These are phyloP conservation scores for Zopfochytrium polystomum DNA, from an alignment of 371 early-diverging fungal genomes.

Conservation along the genomic window DNA sequence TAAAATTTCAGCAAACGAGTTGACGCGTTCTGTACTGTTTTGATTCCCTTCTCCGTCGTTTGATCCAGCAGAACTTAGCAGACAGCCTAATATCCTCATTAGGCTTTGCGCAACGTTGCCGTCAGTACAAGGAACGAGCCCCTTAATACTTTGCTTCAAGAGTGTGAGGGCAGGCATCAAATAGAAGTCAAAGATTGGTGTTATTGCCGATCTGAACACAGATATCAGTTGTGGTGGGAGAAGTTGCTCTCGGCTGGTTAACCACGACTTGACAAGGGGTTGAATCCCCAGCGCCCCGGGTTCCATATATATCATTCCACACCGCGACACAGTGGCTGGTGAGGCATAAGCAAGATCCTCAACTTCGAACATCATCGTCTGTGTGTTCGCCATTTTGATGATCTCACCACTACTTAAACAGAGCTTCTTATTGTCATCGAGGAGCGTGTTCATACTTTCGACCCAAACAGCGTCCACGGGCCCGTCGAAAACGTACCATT, in stretches of 20 bases:
- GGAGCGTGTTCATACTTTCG: conserved; percentile 63
- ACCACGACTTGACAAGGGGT: conserved; percentile 53
- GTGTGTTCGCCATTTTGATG: conserved; percentile 56
- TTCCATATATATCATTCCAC: conserved; percentile 66
- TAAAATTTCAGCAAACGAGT: conserved; percentile 35
- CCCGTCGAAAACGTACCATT: conserved; percentile 70
- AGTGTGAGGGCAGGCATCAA: conserved; percentile 43
- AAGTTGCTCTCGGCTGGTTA: conserved; percentile 26
- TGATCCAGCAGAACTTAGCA: conserved; percentile 33
- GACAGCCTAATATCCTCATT: conserved; percentile 45
- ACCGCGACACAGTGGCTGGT: conserved; percentile 60
- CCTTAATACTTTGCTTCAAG: conserved; percentile 42
- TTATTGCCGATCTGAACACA: conserved; percentile 25
- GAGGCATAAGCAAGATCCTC: conserved; percentile 59
- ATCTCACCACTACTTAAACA: conserved; percentile 64
- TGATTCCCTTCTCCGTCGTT: conserved; percentile 19
- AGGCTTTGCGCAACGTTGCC: conserved; percentile 47
- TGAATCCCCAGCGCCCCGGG: conserved; percentile 54
- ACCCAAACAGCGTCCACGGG: conserved; percentile 67
- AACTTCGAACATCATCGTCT: conserved; percentile 63
- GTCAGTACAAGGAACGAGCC: conserved; percentile 50
- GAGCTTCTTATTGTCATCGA: conserved; percentile 66
- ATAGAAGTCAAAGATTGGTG: conserved; percentile 43
- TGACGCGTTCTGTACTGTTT: conserved; percentile 13
- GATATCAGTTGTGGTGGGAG: conserved; percentile 25